Percentiles rank a stretch among this genome's conserved stretches.
phyloP scores from a whole-genome alignment of 176 grass and related monocot genomes.

The Carex littledalei region DNA sequence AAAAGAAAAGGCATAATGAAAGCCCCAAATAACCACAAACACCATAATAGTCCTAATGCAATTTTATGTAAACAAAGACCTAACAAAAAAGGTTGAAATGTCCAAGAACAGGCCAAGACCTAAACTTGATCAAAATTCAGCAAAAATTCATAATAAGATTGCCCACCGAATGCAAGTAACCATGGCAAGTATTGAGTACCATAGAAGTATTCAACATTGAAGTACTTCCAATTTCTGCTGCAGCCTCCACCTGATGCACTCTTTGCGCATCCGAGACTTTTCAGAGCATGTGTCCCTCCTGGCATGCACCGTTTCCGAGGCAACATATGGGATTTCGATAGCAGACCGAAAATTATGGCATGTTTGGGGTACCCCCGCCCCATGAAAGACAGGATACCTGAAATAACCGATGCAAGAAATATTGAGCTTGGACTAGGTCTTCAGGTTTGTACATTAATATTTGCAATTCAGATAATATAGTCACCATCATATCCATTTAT shows the following conservation, averaged over 20 bases:
- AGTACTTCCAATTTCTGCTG: not conserved
- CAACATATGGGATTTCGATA: conserved; percentile 96
- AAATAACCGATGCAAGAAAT: conserved; percentile 96
- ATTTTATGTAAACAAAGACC: not conserved
- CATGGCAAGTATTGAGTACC: not conserved
- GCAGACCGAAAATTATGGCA: conserved; percentile 67
- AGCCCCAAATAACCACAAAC: not conserved
- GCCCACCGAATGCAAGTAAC: not conserved
- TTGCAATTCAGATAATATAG: not conserved
- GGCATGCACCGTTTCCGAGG: conserved; percentile 96
- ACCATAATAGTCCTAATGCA: not conserved
- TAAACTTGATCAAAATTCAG: not conserved
- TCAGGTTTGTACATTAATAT: conserved; percentile 49
- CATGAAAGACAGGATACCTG: conserved; percentile 78
- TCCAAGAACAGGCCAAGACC: too few species aligned
- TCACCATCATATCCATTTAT: not conserved
- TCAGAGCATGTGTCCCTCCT: conserved; percentile 92
- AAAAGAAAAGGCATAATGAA: not conserved
- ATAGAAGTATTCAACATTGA: not conserved
- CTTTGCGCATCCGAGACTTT: conserved; percentile 94
- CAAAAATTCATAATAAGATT: not conserved
- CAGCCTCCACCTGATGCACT: conserved; percentile 95
- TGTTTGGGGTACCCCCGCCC: conserved; percentile 71
- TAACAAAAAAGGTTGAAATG: not conserved
- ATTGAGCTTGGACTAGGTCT: conserved; percentile 98